Evolutionary conservation across 2,329 filamentous ascomycete species (phyloP).

Genomic region (Fusarium xyrophilum): DNA sequence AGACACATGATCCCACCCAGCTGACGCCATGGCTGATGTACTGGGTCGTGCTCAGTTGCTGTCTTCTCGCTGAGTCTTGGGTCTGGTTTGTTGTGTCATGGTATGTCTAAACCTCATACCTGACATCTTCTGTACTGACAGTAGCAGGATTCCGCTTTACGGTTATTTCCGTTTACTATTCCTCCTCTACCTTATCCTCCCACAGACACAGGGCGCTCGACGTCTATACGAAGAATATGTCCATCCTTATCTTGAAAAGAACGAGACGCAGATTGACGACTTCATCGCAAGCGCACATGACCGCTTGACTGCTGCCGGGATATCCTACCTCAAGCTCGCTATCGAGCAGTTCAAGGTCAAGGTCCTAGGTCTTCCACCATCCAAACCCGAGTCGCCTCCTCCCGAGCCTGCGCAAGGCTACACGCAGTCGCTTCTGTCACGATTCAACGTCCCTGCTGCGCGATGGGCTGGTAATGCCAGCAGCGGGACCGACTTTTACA

Average conservation of each 20-base stretch:
- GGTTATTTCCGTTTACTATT: constrained; percentile 86
- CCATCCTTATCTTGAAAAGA: constrained; percentile 85
- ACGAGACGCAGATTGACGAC: constrained; percentile 88
- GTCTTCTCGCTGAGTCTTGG: constrained; percentile 84
- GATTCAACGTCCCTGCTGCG: constrained; percentile 82
- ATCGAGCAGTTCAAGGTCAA: constrained; percentile 77
- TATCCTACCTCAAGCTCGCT: constrained; percentile 74
- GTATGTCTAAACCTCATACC: constrained; percentile 41
- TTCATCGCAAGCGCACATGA: constrained; percentile 86
- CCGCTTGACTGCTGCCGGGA: constrained; percentile 75
- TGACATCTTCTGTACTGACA: background rate
- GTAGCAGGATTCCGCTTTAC: constrained; percentile 83
- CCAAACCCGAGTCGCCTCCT: constrained; percentile 48
- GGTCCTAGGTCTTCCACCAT: constrained; percentile 77
- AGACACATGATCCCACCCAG: constrained; percentile 86
- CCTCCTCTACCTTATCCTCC: constrained; percentile 94
- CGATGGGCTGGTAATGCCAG: constrained; percentile 60
- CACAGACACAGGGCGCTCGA: constrained; percentile 92
- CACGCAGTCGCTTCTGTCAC: constrained; percentile 80
- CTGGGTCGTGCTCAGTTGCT: constrained; percentile 90
- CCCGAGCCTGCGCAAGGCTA: constrained; percentile 64
- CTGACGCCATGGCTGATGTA: constrained; percentile 99
- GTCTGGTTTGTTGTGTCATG: constrained; percentile 85
- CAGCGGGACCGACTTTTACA: constrained; percentile 73
- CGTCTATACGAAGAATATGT: constrained; percentile 84